Base-by-base conservation (phyloP, 129 eudicot species). In the Helianthus tuberosus region DNA sequence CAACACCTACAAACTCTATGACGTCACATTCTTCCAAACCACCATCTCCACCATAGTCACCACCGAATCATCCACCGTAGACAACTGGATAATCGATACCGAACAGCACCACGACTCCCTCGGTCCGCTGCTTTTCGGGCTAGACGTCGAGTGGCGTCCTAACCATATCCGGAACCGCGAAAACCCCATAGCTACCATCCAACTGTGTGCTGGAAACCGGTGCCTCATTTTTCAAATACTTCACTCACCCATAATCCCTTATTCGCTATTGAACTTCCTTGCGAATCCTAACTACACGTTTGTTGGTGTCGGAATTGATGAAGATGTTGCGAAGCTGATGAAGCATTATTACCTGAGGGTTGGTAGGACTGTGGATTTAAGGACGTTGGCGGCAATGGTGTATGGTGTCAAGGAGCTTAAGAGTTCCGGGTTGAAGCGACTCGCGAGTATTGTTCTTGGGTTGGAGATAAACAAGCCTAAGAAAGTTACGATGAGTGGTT, bases 61-160 rank as follows among this genome's bases (percentile, higher is more conserved):
- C 3, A 5, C 13, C 71, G 54, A 53, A 8, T 74, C 87, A 41
- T 9, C 59, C 53, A 6, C 8, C n/a, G 75, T 75, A 46, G 77
- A 66, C 65, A 16, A 14, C 6, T 83, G 87, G 87, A 75, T 83
- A 71, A 1, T 65, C 77, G 70, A 35, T 25, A 68, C 39, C 73
- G 41, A 71, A 38, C 32, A 17, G 59, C 59, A 3, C 48, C 46
- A 32, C 47, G 47, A 43, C 47, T 5, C 49, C 51, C 83, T 74
- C 73, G 46, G 60, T 60, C 29, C 3, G 3, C 53, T 64, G 32
- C 7, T 82, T 14, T 60, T 82, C 55, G 86, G 83, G 17, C 79
- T 82, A 14, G 83, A 82, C 64, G 66, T 82, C 0, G 86, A 82
- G 36, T 82, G 86, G 86, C 80, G 68, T 25, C 80, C 86, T 11